These are phyloP conservation scores for Globisporangium lucens DNA, from an alignment of 352 stramenopile genomes.

Conservation along the genomic window DNA sequence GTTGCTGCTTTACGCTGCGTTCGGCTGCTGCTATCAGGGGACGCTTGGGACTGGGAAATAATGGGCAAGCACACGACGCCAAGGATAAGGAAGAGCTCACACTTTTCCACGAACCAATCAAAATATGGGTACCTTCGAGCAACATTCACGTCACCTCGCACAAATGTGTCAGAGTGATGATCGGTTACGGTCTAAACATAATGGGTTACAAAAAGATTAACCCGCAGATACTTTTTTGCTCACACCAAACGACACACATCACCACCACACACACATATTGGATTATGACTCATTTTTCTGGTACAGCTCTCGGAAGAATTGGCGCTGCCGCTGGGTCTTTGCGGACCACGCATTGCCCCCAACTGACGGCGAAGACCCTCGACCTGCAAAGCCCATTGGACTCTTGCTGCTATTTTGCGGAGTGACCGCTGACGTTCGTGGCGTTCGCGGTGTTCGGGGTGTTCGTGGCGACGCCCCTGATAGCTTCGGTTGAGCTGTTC, in stretches of 20 bases:
- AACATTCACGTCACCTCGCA: constrained; percentile 1
- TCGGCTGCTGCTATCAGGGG: constrained; percentile 2
- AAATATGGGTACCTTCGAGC: constrained; percentile 15
- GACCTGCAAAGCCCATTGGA: background rate
- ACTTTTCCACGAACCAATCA: constrained; percentile 17
- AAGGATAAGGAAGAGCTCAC: constrained; percentile 3
- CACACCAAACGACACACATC: background rate
- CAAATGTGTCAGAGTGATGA: background rate
- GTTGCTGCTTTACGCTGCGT: background rate
- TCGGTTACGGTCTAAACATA: background rate
- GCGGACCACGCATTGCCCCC: constrained; percentile 2
- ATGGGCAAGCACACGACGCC: background rate
- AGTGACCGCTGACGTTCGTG: constrained; percentile 4
- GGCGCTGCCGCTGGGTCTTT: constrained; percentile 21
- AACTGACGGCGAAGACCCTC: background rate
- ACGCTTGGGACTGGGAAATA: constrained; percentile 11
- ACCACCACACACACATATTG: background rate
- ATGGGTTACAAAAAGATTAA: background rate
- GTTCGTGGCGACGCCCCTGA: constrained; percentile 5
- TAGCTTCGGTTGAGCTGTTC: constrained; percentile 5
- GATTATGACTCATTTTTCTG: background rate
- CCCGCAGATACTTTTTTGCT: background rate
- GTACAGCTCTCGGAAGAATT: constrained; percentile 39
- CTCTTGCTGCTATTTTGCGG: constrained; percentile 1
- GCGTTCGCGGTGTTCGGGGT: constrained; percentile 1